These are phyloP conservation scores for Ceriops tagal DNA, from an alignment of 345 rosid genomes.

Conservation along the genomic window DNA sequence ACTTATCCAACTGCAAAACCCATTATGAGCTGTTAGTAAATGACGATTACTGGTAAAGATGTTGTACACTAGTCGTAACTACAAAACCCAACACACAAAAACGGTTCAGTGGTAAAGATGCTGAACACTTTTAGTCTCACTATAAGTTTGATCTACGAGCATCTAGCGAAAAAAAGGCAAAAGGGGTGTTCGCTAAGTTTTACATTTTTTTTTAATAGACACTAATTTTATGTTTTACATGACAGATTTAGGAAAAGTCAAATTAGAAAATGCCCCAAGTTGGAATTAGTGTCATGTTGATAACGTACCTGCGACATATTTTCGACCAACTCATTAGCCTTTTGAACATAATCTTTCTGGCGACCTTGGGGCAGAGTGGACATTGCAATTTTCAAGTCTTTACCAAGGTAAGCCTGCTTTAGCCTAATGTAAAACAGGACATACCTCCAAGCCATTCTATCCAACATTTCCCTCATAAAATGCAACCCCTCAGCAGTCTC, in stretches of 20 bases:
- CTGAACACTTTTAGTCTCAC: no score
- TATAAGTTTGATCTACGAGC: no score
- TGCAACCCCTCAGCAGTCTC: constrained; percentile 87
- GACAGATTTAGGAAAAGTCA: no score
- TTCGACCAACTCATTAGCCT: constrained; percentile 66
- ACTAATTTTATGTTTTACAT: no score
- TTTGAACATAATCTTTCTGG: constrained; percentile 52
- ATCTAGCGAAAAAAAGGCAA: no score
- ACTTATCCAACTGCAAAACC: constrained; percentile 53
- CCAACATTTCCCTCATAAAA: constrained; percentile 78
- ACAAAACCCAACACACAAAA: no score
- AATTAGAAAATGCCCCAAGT: no score
- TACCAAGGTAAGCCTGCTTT: constrained; percentile 68
- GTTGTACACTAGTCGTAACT: no score
- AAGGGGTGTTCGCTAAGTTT: no score
- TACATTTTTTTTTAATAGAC: no score
- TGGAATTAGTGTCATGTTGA: neutral
- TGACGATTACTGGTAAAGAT: neutral
- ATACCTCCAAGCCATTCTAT: constrained; percentile 89
- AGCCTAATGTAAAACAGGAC: constrained; percentile 70
- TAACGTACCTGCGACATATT: constrained; percentile 69
- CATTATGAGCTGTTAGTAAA: neutral
- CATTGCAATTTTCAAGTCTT: constrained; percentile 74
- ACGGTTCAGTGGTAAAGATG: no score
- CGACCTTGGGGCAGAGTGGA: constrained; percentile 52